These are phyloP conservation scores for Teratosphaeria pseudoeucalypti DNA, from an alignment of 2,329 filamentous ascomycete species.

Conservation along the genomic window DNA sequence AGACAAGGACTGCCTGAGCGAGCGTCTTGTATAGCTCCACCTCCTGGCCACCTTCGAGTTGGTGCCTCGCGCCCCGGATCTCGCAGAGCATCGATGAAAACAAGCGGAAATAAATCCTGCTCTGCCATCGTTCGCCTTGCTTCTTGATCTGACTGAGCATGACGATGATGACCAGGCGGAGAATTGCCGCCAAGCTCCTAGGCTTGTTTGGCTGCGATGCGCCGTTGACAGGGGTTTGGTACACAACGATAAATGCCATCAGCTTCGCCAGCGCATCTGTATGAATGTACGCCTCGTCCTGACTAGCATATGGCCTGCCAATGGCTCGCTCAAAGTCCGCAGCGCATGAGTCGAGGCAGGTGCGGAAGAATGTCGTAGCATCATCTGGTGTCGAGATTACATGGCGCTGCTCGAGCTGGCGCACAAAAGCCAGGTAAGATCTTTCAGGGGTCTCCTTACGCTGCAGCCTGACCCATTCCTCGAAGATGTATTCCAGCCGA, in stretches of 20 bases:
- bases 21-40: conserved; percentile 62
- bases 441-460: conserved; percentile 67
- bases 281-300: conserved; percentile 51
- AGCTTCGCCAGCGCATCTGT: conserved; percentile 78
- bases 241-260: conserved; percentile 63
- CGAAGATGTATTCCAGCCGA: conserved; percentile 89
- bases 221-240: conserved; percentile 52
- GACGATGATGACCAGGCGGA: conserved; percentile 69
- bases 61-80: conserved; percentile 32
- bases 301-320: conserved; percentile 47
- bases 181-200: conserved; percentile 64
- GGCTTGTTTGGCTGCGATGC: conserved; percentile 54
- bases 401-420: conserved; percentile 60
- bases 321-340: conserved; percentile 65
- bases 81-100: conserved; percentile 77
- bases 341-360: conserved; percentile 70
- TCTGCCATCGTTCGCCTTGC: conserved; percentile 71
- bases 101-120: conserved; percentile 82
- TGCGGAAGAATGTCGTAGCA: conserved; percentile 66
- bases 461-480: conserved; percentile 83
- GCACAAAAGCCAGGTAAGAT: conserved; percentile 63
- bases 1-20: conserved; percentile 57
- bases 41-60: conserved; percentile 15
- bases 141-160: conserved; percentile 77
- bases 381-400: conserved; percentile 67